Conservation (phyloP, 2,329 filamentous ascomycete species). For the Pseudonectria buxi region DNA sequence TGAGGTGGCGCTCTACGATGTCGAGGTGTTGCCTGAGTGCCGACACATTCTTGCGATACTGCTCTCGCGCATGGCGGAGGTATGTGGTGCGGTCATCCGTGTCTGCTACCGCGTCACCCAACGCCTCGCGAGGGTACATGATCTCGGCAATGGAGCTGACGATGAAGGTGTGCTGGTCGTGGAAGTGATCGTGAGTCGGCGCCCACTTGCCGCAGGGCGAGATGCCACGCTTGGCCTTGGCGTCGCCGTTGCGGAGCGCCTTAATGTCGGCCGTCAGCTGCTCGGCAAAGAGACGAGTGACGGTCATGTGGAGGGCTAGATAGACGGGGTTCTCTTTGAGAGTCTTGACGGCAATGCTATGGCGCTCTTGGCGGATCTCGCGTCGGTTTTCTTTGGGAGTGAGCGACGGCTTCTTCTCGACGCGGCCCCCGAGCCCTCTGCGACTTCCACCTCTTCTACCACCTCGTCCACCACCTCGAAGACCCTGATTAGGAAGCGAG, state of each 20-base stretch:
- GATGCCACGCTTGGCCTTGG: conserved; percentile 36
- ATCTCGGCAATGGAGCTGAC: conserved; percentile 51
- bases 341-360: conserved; percentile 33
- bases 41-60: conserved; percentile 45
- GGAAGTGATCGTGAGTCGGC: conserved; percentile 46
- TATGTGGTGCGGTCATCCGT: conserved; percentile 41
- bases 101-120: conserved; percentile 24
- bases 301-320: conserved; percentile 42
- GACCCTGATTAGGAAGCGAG: no score
- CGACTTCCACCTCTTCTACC: conserved; percentile 1
- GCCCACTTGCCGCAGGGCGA: conserved; percentile 57
- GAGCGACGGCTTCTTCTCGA: background rate
- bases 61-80: conserved; percentile 46
- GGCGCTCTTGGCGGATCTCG: conserved; percentile 30
- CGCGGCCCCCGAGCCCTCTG: no score
- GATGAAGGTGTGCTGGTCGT: conserved; percentile 53
- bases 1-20: conserved; percentile 47
- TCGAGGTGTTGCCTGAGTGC: conserved; percentile 46
- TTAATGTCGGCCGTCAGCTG: conserved; percentile 44
- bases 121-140: conserved; percentile 33
- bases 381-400: conserved; percentile 19
- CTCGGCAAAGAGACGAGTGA: conserved; percentile 50
- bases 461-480: background rate
- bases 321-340: conserved; percentile 41
- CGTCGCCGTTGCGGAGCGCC: conserved; percentile 32